These are phyloP conservation scores for Lasiosphaeria miniovina DNA, from an alignment of 495 filamentous ascomycete species.

Conservation along the genomic window DNA sequence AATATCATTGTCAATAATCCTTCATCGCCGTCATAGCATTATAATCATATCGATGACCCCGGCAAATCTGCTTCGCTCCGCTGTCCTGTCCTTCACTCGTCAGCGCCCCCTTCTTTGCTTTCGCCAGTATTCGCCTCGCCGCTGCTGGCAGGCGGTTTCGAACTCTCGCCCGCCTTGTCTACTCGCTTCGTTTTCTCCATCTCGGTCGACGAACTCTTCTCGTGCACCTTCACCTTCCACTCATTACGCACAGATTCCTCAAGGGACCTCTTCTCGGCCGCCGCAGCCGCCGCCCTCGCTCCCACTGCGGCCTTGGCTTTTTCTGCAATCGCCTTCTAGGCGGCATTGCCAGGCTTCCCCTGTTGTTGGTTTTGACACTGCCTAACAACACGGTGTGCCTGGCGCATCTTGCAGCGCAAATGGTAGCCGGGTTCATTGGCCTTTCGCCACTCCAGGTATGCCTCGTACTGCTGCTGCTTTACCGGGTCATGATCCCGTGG, in stretches of 20 bases:
- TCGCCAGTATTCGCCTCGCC: too few relatives aligned
- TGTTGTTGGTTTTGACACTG: conserved; percentile 25
- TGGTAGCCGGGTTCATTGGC: conserved; percentile 39
- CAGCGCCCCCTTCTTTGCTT: too few relatives aligned
- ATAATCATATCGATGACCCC: too few relatives aligned
- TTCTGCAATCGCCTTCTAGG: conserved; percentile 28
- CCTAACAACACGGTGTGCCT: conserved; percentile 37
- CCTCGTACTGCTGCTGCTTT: conserved; percentile 42
- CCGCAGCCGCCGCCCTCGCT: conserved; percentile 14
- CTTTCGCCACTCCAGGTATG: conserved; percentile 41
- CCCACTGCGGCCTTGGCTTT: conserved; percentile 29
- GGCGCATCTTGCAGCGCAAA: conserved; percentile 39
- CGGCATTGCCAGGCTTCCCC: not conserved
- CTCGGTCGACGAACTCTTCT: not conserved
- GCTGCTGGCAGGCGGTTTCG: too few relatives aligned
- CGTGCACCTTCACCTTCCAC: conserved; percentile 16
- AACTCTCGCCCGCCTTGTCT: too few relatives aligned
- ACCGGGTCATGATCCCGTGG: conserved; percentile 33
- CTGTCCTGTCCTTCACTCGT: too few relatives aligned
- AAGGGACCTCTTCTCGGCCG: conserved; percentile 9
- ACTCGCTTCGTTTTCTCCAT: too few relatives aligned
- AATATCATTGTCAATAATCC: too few relatives aligned
- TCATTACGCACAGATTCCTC: conserved; percentile 16
- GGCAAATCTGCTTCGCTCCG: too few relatives aligned
- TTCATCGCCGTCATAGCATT: too few relatives aligned